Base-by-base conservation (phyloP, 805 yeast genomes). In the Huiozyma naganishii region DNA sequence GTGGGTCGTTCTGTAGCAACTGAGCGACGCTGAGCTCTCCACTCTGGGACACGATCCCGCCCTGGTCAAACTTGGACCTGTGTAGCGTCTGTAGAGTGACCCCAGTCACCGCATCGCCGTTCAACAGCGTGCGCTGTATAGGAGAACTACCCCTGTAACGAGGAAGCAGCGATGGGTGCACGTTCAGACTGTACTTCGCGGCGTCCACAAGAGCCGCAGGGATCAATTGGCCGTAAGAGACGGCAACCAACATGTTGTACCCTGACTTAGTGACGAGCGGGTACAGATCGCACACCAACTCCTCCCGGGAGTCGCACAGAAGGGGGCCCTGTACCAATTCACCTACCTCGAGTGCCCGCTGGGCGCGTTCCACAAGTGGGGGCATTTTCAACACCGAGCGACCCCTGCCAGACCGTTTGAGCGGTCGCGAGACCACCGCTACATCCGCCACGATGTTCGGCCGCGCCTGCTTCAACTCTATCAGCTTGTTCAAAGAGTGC, bases 111-210 rank as follows among this genome's bases (percentile, higher is more conserved):
- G 48, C 32, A 50, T 82, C 88, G 36, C 70, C 70, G 46, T 83
- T 76, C 53, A 89, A 59, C 9, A 92, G 61, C 0, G 96, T 79
- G 47, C 77, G 71, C 48, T 90, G 97, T 4, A 92, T 64, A 0
- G 98, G 98, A 1, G 96, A 82, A 0, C 97, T 80, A 0, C 98
- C 98, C 2, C 87, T 74, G 52, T 84, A 77, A 39, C 65, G 66
- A 0, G 98, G 98, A 7, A 92, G 69, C 6, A 88, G 59, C 0
- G 96, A 87, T 0, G 98, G 98, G 59, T 92, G 98, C 1, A 92
- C 87, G 57, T 92, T 92, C 28, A 92, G 57, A 0, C 97, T 94
- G 54, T 61, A 76, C 9, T 61, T 59, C 17, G 79, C 64, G 0
- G 59, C 41, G 0, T 55, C 41, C 1, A 92, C 61, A 49, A 87